phyloP scores from a whole-genome alignment of 208 protist species.

The Acanthamoeba healyi region DNA sequence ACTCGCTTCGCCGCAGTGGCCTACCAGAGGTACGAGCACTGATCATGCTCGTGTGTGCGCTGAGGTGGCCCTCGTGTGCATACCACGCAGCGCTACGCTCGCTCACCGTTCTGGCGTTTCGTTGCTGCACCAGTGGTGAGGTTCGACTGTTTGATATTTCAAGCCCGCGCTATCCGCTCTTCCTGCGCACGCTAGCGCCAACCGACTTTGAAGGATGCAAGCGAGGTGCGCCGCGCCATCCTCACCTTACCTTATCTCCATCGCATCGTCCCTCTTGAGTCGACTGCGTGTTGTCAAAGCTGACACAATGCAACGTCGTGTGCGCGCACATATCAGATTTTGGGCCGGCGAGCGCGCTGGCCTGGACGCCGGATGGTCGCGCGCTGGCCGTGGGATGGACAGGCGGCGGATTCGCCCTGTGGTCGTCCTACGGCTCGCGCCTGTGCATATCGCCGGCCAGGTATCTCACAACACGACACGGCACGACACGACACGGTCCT shows the following conservation, averaged over 20 bases:
- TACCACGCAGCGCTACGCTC: too few relatives aligned
- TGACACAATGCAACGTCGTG: neutral
- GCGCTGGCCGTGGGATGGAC: slow-evolving; percentile 7
- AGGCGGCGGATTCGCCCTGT: slow-evolving; percentile 15
- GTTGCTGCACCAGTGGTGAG: neutral
- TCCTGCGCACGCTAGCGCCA: neutral
- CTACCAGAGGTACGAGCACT: neutral
- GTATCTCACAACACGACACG: too few relatives aligned
- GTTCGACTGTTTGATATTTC: slow-evolving; percentile 20
- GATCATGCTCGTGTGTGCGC: neutral
- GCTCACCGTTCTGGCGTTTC: too few relatives aligned
- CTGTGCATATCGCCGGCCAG: slow-evolving; percentile 11
- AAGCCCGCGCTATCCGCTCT: slow-evolving; percentile 47
- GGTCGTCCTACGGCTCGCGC: slow-evolving; percentile 37
- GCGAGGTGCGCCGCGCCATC: neutral
- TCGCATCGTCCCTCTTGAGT: too few relatives aligned
- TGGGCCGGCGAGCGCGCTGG: slow-evolving; percentile 3
- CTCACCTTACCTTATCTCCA: too few relatives aligned
- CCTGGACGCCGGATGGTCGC: slow-evolving; percentile 14
- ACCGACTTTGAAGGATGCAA: slow-evolving; percentile 5
- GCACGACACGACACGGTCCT: too few relatives aligned
- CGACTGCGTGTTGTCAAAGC: too few relatives aligned
- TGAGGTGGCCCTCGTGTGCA: neutral
- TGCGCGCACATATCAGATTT: neutral
- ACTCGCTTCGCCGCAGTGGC: neutral